A percentile compares a stretch with the other conserved stretches of the same genome.
Evolutionary conservation across 2,329 filamentous ascomycete genomes (phyloP).

Genomic region (Ophiostoma triangulosporum): DNA sequence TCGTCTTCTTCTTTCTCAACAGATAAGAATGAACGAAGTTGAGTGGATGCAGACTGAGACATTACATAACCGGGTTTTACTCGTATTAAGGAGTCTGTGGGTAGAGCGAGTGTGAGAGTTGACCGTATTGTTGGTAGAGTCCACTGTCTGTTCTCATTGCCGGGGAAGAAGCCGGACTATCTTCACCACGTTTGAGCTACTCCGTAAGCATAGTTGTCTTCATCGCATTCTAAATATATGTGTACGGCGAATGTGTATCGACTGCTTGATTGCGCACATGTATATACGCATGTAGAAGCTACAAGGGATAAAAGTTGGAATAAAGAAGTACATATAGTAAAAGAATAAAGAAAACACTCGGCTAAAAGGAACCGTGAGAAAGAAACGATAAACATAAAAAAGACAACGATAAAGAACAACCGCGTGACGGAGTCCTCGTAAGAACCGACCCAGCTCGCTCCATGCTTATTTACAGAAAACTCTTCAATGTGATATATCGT

Average conservation of each 20-base stretch:
- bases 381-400: not conserved
- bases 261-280: not conserved
- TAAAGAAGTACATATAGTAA: not conserved
- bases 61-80: not conserved
- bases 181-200: not conserved
- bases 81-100: not conserved
- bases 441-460: too few relatives aligned
- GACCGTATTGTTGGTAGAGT: not conserved
- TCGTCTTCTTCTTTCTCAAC: not conserved
- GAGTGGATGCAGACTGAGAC: not conserved
- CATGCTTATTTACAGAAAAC: too few relatives aligned
- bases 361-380: not conserved
- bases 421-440: too few relatives aligned
- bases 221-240: too few relatives aligned
- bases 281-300: not conserved
- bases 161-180: not conserved
- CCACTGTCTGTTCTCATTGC: constrained; percentile 1
- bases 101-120: not conserved
- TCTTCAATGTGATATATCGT: not conserved
- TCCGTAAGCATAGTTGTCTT: too few relatives aligned
- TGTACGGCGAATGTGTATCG: not conserved
- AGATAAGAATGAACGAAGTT: not conserved
- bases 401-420: not conserved
- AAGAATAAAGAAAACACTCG: not conserved
- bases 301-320: not conserved